Base-by-base conservation (phyloP, 352 stramenopile genomes). In the Phytopythium mirpurense region DNA sequence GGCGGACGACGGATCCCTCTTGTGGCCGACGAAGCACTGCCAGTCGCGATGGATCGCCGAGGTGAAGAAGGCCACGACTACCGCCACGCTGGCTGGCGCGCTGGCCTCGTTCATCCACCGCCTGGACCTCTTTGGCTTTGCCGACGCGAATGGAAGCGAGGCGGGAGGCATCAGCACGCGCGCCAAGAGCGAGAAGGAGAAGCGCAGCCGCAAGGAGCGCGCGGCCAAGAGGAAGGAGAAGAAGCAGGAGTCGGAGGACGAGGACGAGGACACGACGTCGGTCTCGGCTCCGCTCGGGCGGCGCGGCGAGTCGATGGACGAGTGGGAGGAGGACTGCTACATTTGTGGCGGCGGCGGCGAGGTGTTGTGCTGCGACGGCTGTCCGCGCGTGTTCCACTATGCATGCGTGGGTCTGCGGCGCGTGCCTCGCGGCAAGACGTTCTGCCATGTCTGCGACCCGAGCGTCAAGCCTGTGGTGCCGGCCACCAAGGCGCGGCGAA, bases 291-390 rank as follows among this genome's bases (percentile, higher is more conserved):
- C 46, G 29, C 46, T n/a, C 12, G 31, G 42, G 18, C 56, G 57
- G 3, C 58, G 57, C 14, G 67, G 68, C 26, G 74, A 87, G 34
- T 85, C 74, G 12, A 78, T 78, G 31, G 82, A 90, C 49, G 84
- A 91, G 44, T 96, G 86, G 86, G 82, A 95, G 62, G 80, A 92
- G 49, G 78, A 93, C 62, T 98, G 95, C 47, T 85, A 87, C 54
- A 71, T 95, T 34, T 98, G 95, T 59, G 70, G 60, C 5, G 83
- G 88, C 59, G 78, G 77, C 27, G 90, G 90, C 26, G 82, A 95
- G 58, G 36, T 97, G 19, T 58, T 97, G 24, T 95, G 83, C 54
- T 98, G 95, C 53, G 88, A 95, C 41, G 86, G 83, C 27, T 98
- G 95, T 55, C 88, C 88, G 11, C 74, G 88, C 34, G 82, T 95